Conservation (phyloP, 192 early-diverging fungal genomes). For the Jimgerdemannia flammicorona region DNA sequence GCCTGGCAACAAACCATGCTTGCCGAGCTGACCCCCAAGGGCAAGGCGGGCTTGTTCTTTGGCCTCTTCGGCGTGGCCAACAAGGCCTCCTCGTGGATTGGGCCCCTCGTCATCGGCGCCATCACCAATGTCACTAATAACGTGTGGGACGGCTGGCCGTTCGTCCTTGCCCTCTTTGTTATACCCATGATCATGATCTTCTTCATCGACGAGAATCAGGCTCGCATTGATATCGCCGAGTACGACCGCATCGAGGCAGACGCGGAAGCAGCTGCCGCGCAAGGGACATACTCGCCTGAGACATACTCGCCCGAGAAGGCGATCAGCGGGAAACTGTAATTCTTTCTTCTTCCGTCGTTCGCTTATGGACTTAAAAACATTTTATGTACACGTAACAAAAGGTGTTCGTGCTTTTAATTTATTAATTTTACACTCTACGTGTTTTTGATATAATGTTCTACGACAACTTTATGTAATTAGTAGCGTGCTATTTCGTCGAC, state of each 20-base stretch:
- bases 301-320: too few species aligned
- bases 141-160: slow-evolving; percentile 50
- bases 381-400: too few species aligned
- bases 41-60: slow-evolving; percentile 69
- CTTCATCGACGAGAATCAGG: slow-evolving; percentile 53
- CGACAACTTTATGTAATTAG: too few species aligned
- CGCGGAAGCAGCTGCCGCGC: too few species aligned
- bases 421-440: too few species aligned
- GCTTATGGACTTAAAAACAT: too few species aligned
- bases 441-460: too few species aligned
- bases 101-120: slow-evolving; percentile 64
- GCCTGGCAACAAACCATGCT: slow-evolving; percentile 59
- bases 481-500: too few species aligned
- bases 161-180: slow-evolving; percentile 51
- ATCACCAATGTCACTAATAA: slow-evolving; percentile 52
- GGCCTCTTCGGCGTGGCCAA: slow-evolving; percentile 67
- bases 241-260: slow-evolving; percentile 20
- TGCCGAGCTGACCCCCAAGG: slow-evolving; percentile 59
- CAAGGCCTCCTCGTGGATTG: slow-evolving; percentile 70
- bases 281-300: too few species aligned
- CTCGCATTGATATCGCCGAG: slow-evolving; percentile 44
- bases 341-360: too few species aligned
- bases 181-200: slow-evolving; percentile 47
- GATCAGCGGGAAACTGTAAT: too few species aligned
- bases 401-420: too few species aligned